Base-by-base conservation (phyloP, 2,329 filamentous ascomycete species). In the Ambrosiella xylebori region DNA sequence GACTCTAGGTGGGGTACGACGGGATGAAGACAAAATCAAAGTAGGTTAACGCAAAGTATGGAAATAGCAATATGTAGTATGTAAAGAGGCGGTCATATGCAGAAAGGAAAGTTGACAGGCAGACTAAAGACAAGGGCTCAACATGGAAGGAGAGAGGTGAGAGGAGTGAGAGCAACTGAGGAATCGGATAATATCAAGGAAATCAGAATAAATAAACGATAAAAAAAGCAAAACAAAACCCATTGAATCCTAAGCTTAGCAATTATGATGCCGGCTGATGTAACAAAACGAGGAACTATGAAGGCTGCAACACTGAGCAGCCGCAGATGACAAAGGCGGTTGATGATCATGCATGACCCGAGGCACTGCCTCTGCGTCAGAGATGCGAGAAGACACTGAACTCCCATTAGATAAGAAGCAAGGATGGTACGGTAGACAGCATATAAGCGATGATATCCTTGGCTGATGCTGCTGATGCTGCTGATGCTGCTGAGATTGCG, bases 261-360 rank as follows among this genome's bases (percentile, higher is more conserved):
- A 54, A 54, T 54, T 13, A 54, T 54, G 38, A 36, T 41, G n/a
- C 52, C n/a, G 52, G 39, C 52, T 41, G 38, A 54, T 54, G 52
- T 54, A 54, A 54, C 52, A 54, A 54, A 54, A 54, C 52, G 39
- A 54, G 41, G 17, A 54, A 54, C 52, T 54, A 54, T 54, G 52
- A 54, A 40, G 37, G 52, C 52, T 54, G 37, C 52, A 54, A 54
- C 17, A 54, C 52, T 54, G 38, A 19, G n/a, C 52, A 39, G 27
- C 15, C 52, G 15, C 37, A 7, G 19, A 36, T n/a, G n/a, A 15
- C n/a, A 12, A 9, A 11, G 39, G 41, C 52, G 17, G 38, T 15
- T 40, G 38, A 40, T 35, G 15, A 11, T 41, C 37, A 39, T 41
- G n/a, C 36, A 27, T 19, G 17, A 27, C 52, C 13, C 27, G 52